Evolutionary conservation across 495 filamentous ascomycete species (phyloP), one percentile per base, ranked within the genome.

Genomic region (Usnea hakonensis): DNA sequence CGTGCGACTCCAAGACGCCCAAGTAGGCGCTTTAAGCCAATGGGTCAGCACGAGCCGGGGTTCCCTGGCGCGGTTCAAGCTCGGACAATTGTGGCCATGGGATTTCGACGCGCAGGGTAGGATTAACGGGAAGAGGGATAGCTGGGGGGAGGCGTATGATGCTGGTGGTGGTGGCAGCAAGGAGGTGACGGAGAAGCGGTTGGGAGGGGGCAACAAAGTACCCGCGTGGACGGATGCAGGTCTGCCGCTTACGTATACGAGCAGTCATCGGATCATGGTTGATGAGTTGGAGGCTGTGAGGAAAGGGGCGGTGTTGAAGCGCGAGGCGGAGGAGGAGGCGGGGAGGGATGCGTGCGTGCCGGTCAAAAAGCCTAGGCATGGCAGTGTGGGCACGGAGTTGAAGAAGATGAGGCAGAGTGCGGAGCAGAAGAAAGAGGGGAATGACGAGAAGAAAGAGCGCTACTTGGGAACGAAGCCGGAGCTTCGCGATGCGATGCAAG

Each of bases 1-100:
- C 26, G 60, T 62, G 21, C 60, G 52, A 2, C 52, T 62, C 3
- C 8, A 35, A 41, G 60, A 62, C 28, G 37, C 44, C 21, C 60
- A 62, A 56, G 60, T 62, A 2, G 60, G 52, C 0, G 52, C 56
- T 9, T 37, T 62, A 17, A 26, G 21, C 5, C 13, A 26, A 5
- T 46, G 21, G 23, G 53, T 36, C 16, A 17, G 37, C 23, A 30
- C 9, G 1, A 41, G n/a, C 9, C 30, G 23, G 19, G 43, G 13
- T 0, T 32, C 57, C 35, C 30, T 58, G 26, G 23, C 21, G 0
- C 38, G 41, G 0, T 2, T 21, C 57, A 58, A 48, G 40, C 32
- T 58, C 28, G 41, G 26, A 0, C 40, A 46, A 16, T 26, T 41
- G 1, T 58, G 57, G 57, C 40, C 57, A 1, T 58, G 40, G 57